Percentiles rank a stretch among this genome's conserved stretches.
phyloP scores from a whole-genome alignment of 495 filamentous ascomycete genomes.

The Aspergillus sclerotioniger region DNA sequence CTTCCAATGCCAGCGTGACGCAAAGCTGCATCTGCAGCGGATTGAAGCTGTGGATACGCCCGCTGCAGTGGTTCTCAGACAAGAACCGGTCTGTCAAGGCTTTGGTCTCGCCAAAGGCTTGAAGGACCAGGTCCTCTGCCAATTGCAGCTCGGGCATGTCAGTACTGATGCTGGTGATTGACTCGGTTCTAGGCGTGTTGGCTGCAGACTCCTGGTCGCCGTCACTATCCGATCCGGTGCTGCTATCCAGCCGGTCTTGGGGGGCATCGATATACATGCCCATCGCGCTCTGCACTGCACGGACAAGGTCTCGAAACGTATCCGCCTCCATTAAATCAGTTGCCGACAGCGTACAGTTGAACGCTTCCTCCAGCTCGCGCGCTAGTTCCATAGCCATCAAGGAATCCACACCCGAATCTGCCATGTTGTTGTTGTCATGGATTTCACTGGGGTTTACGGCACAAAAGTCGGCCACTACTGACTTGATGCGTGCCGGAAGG shows the following conservation, averaged over 20 bases:
- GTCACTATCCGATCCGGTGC: neutral
- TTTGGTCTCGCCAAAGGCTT: conserved; percentile 32
- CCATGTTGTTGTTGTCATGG: conserved; percentile 32
- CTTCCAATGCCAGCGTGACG: conserved; percentile 38
- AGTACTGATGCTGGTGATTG: conserved; percentile 5
- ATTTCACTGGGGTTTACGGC: conserved; percentile 46
- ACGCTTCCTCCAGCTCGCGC: conserved; percentile 44
- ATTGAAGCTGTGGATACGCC: conserved; percentile 29
- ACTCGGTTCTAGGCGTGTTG: conserved; percentile 1
- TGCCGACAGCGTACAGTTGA: conserved; percentile 37
- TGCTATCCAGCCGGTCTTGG: neutral
- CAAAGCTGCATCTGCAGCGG: conserved; percentile 36
- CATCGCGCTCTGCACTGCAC: conserved; percentile 9
- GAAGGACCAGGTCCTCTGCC: conserved; percentile 6
- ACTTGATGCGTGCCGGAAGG: conserved; percentile 15
- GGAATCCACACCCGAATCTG: conserved; percentile 55
- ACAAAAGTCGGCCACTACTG: conserved; percentile 29
- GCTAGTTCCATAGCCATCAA: conserved; percentile 56
- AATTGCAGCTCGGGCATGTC: conserved; percentile 11
- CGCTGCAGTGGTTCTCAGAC: conserved; percentile 31
- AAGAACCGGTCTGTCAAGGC: conserved; percentile 39
- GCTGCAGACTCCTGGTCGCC: neutral
- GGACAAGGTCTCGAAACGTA: conserved; percentile 19
- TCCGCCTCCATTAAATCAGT: conserved; percentile 38
- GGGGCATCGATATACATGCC: conserved; percentile 2